Evolutionary conservation across 768 basidiomycete species (phyloP).

Genomic region (Russula sp.): DNA sequence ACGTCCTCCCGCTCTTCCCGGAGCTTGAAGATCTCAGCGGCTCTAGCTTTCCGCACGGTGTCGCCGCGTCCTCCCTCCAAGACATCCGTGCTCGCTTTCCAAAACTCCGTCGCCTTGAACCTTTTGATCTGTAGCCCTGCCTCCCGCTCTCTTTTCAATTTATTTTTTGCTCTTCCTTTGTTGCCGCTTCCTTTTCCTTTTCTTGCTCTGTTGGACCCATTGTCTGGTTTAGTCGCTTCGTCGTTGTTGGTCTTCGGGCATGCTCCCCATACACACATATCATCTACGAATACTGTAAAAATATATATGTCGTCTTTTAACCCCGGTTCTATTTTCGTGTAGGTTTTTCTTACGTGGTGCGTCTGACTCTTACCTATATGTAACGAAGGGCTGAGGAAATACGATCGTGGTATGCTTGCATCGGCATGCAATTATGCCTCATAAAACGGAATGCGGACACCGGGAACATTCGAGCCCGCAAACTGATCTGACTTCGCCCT

Average conservation of each 20-base stretch:
- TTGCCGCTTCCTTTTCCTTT: neutral
- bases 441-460: neutral
- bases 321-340: neutral
- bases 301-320: neutral
- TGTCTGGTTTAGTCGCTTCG: neutral
- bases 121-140: constrained; percentile 5
- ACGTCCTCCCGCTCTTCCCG: constrained; percentile 18
- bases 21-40: constrained; percentile 19
- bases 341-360: neutral
- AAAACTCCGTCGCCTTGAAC: constrained; percentile 18
- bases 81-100: constrained; percentile 16
- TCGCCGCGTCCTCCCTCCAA: constrained; percentile 13
- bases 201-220: neutral
- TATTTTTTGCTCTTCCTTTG: neutral
- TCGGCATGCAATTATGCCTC: no score
- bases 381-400: neutral
- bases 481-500: neutral
- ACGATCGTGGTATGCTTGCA: neutral
- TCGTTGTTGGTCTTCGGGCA: neutral
- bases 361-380: neutral
- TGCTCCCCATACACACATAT: neutral
- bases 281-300: constrained; percentile 11
- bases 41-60: constrained; percentile 12
- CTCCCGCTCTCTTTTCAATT: neutral
- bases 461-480: neutral